These are phyloP conservation scores for Syncephalastrum contaminatum DNA, from an alignment of 371 early-diverging fungal species.

Conservation along the genomic window DNA sequence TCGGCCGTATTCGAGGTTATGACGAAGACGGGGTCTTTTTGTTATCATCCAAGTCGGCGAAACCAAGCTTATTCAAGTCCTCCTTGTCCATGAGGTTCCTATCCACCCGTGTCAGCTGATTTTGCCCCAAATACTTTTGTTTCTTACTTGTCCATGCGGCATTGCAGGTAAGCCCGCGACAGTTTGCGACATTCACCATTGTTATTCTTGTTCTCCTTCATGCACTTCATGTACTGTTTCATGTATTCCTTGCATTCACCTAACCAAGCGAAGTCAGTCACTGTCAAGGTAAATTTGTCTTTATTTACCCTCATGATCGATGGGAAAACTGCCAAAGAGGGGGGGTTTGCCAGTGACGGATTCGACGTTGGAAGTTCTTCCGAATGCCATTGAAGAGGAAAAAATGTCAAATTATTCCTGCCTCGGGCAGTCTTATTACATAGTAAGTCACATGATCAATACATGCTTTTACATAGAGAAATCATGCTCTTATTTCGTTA, in stretches of 20 bases:
- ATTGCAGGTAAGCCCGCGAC: constrained; percentile 70
- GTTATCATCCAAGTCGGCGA: constrained; percentile 41
- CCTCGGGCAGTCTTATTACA: too few relatives aligned
- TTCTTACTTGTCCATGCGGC: constrained; percentile 81
- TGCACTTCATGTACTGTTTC: constrained; percentile 73
- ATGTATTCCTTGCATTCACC: constrained; percentile 74
- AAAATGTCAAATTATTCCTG: too few relatives aligned
- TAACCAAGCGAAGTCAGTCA: constrained; percentile 12
- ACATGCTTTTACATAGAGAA: too few relatives aligned
- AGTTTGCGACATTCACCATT: constrained; percentile 69
- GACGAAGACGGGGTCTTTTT: background rate
- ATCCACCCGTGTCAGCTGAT: background rate
- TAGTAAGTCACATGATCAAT: too few relatives aligned
- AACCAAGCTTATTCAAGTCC: constrained; percentile 70
- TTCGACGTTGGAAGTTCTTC: constrained; percentile 59
- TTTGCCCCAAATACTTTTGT: background rate
- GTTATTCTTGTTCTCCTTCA: constrained; percentile 67
- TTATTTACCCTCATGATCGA: constrained; percentile 69
- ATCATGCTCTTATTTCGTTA: too few relatives aligned
- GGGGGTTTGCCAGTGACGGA: constrained; percentile 70
- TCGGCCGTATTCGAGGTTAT: too few relatives aligned
- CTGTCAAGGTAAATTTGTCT: background rate
- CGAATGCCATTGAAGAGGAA: constrained; percentile 54
- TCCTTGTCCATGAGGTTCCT: constrained; percentile 74
- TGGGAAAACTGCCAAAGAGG: constrained; percentile 77